Evolutionary conservation across 73 alveolate species (phyloP), one percentile per base, ranked within the genome.

Genomic region (Symbiodinium natans): DNA sequence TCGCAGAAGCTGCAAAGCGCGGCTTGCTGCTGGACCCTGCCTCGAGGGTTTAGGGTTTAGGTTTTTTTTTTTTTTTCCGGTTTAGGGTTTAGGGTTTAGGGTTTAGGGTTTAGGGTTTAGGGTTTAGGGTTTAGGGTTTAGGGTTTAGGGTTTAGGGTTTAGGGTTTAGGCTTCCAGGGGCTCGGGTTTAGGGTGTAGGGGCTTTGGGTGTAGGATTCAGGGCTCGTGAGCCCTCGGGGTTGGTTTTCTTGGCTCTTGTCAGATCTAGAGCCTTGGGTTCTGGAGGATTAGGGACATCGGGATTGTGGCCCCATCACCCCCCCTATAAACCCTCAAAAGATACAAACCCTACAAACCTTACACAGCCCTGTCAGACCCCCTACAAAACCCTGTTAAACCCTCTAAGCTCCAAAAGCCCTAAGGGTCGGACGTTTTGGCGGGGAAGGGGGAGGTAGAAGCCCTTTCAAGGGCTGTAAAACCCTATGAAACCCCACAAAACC

Each of bases 1-100:
- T 48, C 73, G 13, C 38, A 23, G 94, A 56, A 23, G 94, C 94
- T 11, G 23, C 7, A 21, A 52, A 71, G 27, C 59, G 13, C 27
- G 94, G 94, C 73, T 39, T 86, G 94, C 83, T n/a, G 68, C 23
- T 52, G 71, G 71, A 52, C 15, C 71, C 71, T 52, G 1, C n/a
- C 29, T 52, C 71, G 59, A 21, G 59, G 59, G 56, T 43, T 43
- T 5, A 43, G 59, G 59, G 59, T 46, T 46, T 46, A 46, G 59
- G 56, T 5, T 11, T 43, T 43, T 11, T 8, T 5, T 5, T 43
- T 8, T 43, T 8, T 5, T 8, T 8, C 11, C 56, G n/a, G n/a
- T n/a, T n/a, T n/a, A n/a, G 75, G 33, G 75, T 5, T 56, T 21
- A 56, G 75, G 75, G 75, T 31, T 56, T 56, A 56, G 6, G 75